phyloP scores from a whole-genome alignment of 768 basidiomycete species.

The Boletus patriciae region DNA sequence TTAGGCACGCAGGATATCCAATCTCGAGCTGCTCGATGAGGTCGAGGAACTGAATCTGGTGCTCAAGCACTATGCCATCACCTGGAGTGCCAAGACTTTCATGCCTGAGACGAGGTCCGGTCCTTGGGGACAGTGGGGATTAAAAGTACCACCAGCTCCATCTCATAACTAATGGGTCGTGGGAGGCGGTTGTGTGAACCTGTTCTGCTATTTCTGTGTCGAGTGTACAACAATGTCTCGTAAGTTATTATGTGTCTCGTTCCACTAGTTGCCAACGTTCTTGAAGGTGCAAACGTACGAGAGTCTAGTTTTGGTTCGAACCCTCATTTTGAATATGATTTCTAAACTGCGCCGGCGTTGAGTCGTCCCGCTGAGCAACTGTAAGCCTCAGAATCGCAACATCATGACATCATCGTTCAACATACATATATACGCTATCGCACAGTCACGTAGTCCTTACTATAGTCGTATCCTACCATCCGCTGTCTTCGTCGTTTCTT shows the following conservation, averaged over 20 bases:
- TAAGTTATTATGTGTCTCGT: not conserved
- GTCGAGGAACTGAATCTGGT: constrained; percentile 89
- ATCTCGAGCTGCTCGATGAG: constrained; percentile 78
- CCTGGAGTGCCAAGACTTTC: constrained; percentile 49
- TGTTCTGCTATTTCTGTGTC: not conserved
- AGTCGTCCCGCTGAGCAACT: not conserved
- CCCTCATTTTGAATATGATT: no score
- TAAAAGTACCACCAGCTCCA: not conserved
- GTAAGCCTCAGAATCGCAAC: no score
- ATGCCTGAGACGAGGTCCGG: not conserved
- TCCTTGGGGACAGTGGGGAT: constrained; percentile 20
- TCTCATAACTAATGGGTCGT: not conserved
- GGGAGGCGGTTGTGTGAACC: not conserved
- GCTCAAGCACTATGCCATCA: constrained; percentile 49
- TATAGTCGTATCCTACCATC: no score
- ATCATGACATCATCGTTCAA: no score
- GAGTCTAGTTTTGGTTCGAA: no score
- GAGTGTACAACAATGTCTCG: not conserved
- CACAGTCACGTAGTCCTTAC: no score
- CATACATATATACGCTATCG: no score
- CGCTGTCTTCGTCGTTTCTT: no score
- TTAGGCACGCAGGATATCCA: constrained; percentile 56
- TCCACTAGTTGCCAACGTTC: not conserved
- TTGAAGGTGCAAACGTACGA: not conserved
- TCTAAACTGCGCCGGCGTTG: no score